A percentile compares a stretch with the other conserved stretches of the same genome.
These are phyloP conservation scores for Coprinopsis marcescibilis DNA, from an alignment of 768 basidiomycete species.

Conservation along the genomic window DNA sequence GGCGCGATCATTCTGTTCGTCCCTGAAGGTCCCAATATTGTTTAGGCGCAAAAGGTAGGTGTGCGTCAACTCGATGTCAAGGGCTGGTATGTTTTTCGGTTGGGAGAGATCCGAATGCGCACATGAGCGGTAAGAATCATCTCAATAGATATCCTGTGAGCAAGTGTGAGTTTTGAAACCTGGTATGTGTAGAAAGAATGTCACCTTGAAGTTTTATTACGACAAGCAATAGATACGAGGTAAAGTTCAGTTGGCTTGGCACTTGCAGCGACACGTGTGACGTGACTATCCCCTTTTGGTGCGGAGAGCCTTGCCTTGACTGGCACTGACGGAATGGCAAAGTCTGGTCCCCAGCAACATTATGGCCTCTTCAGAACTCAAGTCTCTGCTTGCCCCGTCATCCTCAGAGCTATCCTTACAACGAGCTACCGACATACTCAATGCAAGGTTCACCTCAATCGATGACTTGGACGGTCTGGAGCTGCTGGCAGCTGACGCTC, in stretches of 20 bases:
- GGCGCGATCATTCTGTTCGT: constrained; percentile 4
- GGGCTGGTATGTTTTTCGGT: no score
- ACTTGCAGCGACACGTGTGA: constrained; percentile 2
- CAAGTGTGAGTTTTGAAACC: no score
- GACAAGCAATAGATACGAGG: no score
- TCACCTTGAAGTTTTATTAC: no score
- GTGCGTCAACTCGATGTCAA: neutral
- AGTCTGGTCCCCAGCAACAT: neutral
- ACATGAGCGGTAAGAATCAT: no score
- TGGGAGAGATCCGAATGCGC: no score
- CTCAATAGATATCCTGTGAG: no score
- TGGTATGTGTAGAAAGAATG: no score
- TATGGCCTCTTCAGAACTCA: constrained; percentile 35
- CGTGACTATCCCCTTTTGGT: neutral
- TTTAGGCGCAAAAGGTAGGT: neutral
- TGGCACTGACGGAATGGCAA: neutral
- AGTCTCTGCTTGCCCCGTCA: constrained; percentile 44
- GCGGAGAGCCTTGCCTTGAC: neutral
- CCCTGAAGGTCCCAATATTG: neutral
- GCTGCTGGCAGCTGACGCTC: constrained; percentile 35
- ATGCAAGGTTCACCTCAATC: constrained; percentile 41
- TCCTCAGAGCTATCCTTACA: constrained; percentile 28
- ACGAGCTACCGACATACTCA: constrained; percentile 34
- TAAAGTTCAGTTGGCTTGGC: no score
- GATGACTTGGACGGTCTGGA: constrained; percentile 48